Evolutionary conservation across 2,329 filamentous ascomycete genomes (phyloP).

Genomic region (Diaporthe eres): DNA sequence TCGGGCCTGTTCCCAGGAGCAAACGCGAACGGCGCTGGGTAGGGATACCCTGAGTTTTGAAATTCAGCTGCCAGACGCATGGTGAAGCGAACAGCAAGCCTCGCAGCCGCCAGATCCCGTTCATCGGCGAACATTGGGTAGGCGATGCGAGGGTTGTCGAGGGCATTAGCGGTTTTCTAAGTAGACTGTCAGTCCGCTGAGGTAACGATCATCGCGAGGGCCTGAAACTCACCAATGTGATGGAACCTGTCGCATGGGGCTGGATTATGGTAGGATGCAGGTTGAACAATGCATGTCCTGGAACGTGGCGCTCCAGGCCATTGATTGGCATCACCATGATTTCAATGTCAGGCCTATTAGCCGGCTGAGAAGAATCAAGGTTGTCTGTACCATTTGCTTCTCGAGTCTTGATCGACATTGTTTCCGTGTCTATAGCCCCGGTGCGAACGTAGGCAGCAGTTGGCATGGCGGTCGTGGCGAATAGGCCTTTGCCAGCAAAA

Average conservation of each 20-base stretch:
- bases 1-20: constrained; percentile 46
- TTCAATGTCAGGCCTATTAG: constrained; percentile 51
- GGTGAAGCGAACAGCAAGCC: constrained; percentile 49
- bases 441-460: constrained; percentile 46
- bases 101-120: constrained; percentile 47
- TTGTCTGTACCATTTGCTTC: constrained; percentile 31
- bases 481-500: constrained; percentile 47
- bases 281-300: constrained; percentile 44
- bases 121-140: constrained; percentile 51
- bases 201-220: not conserved
- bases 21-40: constrained; percentile 45
- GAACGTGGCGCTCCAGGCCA: constrained; percentile 46
- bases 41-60: constrained; percentile 47
- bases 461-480: not conserved
- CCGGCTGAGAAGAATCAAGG: constrained; percentile 42
- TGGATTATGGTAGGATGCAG: constrained; percentile 50
- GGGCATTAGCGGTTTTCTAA: not conserved
- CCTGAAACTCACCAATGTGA: constrained; percentile 53
- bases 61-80: constrained; percentile 50
- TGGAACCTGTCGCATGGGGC: constrained; percentile 48
- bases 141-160: constrained; percentile 49
- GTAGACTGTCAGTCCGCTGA: too few species aligned
- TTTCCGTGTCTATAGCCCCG: constrained; percentile 47
- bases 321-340: constrained; percentile 57
- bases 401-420: constrained; percentile 43